phyloP scores from a whole-genome alignment of 345 rosid species.

The Acer saccharum region DNA sequence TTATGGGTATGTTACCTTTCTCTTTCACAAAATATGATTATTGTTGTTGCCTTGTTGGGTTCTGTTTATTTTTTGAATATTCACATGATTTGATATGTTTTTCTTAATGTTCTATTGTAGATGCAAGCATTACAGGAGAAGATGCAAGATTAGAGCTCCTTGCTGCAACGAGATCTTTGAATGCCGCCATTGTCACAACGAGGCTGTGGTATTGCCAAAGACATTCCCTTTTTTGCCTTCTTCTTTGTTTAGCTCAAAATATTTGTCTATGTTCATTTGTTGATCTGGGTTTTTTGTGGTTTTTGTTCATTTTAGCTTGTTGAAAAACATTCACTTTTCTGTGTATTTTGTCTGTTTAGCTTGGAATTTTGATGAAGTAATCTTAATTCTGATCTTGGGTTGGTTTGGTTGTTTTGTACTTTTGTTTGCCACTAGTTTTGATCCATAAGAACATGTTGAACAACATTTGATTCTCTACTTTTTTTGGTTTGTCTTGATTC shows the following conservation, averaged over 20 bases:
- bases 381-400: background rate
- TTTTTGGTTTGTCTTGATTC: background rate
- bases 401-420: background rate
- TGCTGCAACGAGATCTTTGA: slow-evolving; percentile 89
- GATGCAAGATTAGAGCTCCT: slow-evolving; percentile 91
- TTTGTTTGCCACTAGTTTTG: slow-evolving; percentile 2
- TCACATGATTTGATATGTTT: background rate
- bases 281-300: background rate
- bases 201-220: slow-evolving; percentile 51
- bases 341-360: background rate
- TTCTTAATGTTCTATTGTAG: slow-evolving; percentile 27
- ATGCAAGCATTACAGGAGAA: slow-evolving; percentile 90
- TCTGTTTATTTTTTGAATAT: background rate
- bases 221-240: background rate
- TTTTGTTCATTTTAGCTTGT: background rate
- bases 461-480: background rate
- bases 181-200: slow-evolving; percentile 98
- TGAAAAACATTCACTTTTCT: background rate
- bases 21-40: background rate
- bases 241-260: background rate
- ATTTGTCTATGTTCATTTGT: background rate
- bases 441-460: background rate
- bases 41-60: background rate
- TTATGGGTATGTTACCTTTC: slow-evolving; percentile 56
- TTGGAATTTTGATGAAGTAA: background rate